Evolutionary conservation across 2,329 filamentous ascomycete genomes (phyloP).

Genomic region (Pestalotiopsis sp.): DNA sequence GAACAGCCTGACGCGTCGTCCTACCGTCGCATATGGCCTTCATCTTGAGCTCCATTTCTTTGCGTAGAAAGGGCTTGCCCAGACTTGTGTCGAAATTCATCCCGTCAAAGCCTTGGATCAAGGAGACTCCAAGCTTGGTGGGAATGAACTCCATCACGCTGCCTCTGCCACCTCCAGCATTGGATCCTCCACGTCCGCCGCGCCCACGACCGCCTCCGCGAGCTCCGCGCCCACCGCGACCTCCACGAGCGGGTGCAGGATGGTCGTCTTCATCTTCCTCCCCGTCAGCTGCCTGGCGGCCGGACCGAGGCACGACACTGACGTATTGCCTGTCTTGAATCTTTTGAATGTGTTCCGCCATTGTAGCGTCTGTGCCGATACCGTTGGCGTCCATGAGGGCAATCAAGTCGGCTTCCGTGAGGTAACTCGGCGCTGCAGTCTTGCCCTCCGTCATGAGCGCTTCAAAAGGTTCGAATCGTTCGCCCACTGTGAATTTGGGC

Average conservation of each 20-base stretch:
- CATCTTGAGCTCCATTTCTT: constrained; percentile 98
- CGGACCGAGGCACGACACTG: constrained; percentile 56
- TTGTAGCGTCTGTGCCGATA: constrained; percentile 97
- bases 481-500: constrained; percentile 77
- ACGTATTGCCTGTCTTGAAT: constrained; percentile 92
- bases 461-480: constrained; percentile 85
- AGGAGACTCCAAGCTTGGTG: constrained; percentile 84
- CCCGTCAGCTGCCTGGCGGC: constrained; percentile 34
- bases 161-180: constrained; percentile 40
- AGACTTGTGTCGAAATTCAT: constrained; percentile 93
- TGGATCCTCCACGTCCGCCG: constrained; percentile 42
- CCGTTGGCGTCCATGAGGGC: constrained; percentile 98
- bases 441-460: constrained; percentile 90
- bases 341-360: constrained; percentile 97
- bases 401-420: constrained; percentile 95
- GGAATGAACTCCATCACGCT: constrained; percentile 86
- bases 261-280: constrained; percentile 41
- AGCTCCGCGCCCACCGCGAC: constrained; percentile 51
- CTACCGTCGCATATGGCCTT: constrained; percentile 92
- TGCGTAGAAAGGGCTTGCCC: constrained; percentile 92
- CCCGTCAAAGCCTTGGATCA: constrained; percentile 92
- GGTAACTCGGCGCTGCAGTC: constrained; percentile 79
- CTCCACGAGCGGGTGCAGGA: constrained; percentile 38
- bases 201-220: constrained; percentile 51
- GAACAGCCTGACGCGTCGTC: constrained; percentile 72